Evolutionary conservation across 164 flowering plant genomes (phyloP).

Genomic region (Vitis amurensis): DNA sequence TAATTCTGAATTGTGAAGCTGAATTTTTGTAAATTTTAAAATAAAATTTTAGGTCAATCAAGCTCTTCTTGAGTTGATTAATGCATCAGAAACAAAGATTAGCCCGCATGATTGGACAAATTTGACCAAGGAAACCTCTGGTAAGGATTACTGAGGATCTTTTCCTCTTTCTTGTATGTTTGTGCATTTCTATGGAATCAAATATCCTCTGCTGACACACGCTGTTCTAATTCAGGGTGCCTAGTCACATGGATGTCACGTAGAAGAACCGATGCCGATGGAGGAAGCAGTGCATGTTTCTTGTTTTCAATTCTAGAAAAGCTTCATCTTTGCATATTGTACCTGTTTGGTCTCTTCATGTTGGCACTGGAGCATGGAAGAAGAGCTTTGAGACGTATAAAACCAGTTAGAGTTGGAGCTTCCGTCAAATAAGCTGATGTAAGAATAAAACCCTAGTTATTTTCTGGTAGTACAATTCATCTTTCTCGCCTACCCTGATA

Average conservation of each 20-base stretch:
- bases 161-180: not conserved
- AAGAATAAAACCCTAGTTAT: not conserved
- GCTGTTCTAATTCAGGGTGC: conserved; percentile 21
- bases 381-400: conserved; percentile 30
- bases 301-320: conserved; percentile 17
- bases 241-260: conserved; percentile 10
- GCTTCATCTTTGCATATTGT: conserved; percentile 30
- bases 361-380: conserved; percentile 30
- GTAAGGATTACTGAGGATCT: conserved; percentile 30
- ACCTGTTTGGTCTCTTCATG: conserved; percentile 41
- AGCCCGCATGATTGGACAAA: conserved; percentile 79
- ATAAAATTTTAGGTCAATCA: conserved; percentile 68
- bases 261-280: conserved; percentile 19
- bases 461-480: not conserved
- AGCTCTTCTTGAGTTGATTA: conserved; percentile 76
- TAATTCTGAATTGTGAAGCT: not conserved
- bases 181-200: too few relatives aligned
- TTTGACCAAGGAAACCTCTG: conserved; percentile 39
- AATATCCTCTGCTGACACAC: not conserved
- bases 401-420: conserved; percentile 42
- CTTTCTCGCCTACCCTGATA: too few relatives aligned
- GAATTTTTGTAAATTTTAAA: not conserved
- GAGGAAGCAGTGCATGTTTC: conserved; percentile 18
- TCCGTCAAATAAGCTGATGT: conserved; percentile 14
- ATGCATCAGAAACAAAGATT: conserved; percentile 59